phyloP scores from a whole-genome alignment of 2,329 filamentous ascomycete species.

The Ophiocordyceps robertsii region DNA sequence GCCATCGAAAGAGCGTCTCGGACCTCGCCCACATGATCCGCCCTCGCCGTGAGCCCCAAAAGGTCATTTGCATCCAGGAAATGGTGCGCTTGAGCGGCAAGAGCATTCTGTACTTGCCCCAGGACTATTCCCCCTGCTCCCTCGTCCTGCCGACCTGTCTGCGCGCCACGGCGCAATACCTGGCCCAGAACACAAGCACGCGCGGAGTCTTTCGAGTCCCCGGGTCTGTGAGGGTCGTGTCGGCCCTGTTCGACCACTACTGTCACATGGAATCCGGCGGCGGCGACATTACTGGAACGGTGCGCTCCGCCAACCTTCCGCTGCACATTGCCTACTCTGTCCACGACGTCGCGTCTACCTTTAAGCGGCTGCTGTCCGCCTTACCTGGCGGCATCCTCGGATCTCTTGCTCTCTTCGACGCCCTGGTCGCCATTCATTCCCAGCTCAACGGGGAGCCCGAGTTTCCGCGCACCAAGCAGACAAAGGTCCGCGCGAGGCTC shows the following conservation, averaged over 20 bases:
- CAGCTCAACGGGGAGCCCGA: constrained; percentile 40
- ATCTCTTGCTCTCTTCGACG: constrained; percentile 46
- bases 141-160: constrained; percentile 52
- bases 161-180: constrained; percentile 50
- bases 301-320: constrained; percentile 45
- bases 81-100: constrained; percentile 50
- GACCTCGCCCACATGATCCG: constrained; percentile 36
- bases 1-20: constrained; percentile 39
- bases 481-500: constrained; percentile 45
- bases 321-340: constrained; percentile 43
- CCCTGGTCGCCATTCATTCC: constrained; percentile 45
- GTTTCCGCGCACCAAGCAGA: constrained; percentile 37
- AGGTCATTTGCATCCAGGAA: constrained; percentile 38
- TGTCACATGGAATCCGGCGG: constrained; percentile 32
- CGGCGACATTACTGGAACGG: constrained; percentile 40
- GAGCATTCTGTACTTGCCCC: constrained; percentile 45
- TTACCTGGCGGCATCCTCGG: constrained; percentile 55
- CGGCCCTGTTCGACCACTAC: constrained; percentile 51
- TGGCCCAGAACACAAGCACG: constrained; percentile 41
- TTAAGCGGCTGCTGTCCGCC: constrained; percentile 50
- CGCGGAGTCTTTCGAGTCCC: constrained; percentile 51
- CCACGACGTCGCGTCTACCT: constrained; percentile 54
- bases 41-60: constrained; percentile 29
- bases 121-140: constrained; percentile 42
- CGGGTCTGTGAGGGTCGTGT: constrained; percentile 42